Evolutionary conservation across 768 basidiomycete genomes (phyloP), one percentile per base, ranked within the genome.

Genomic region (Tulasnella sp.): DNA sequence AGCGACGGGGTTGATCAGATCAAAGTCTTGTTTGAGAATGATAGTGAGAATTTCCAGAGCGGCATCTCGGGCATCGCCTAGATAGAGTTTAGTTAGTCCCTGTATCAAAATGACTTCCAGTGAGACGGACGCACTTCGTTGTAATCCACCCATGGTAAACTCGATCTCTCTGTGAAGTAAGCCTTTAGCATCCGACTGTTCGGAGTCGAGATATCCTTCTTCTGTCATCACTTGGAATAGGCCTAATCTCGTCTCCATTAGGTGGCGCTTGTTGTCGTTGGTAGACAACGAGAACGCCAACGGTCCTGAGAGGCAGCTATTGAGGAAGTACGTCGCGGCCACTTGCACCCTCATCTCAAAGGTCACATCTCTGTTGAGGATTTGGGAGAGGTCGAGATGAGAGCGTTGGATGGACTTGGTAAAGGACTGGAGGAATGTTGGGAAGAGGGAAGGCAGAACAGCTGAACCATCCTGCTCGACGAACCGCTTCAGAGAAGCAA

Each of bases 1-100:
- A 24, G 60, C 44, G 37, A 72, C 42, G 31, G 77, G 31, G 22
- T 78, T 54, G 22, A 78, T 41, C 20, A 64, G 44, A 12, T 78
- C 58, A 31, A 78, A 78, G 69, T 69, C 64, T 18, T 28, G 64
- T 28, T 37, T 69, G 2, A 69, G 64, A 31, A 69, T 37, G 64
- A 20, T 69, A 16, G 64, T 69, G 64, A 69, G 64, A 31, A 69
- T 69, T 31, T 69, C 64, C 3, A 69, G 64, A 34, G 31, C 1
- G 6, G 64, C 64, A 28, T 69, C 64, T 69, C 64, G 64, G 64
- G 12, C 20, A 14, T 69, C 64, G 31, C 34, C 64, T 69, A 37
- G 46, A 20, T 46, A 69, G 18, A 37, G 6, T 69, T 3, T 6
- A 37, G 34, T 69, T 31, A 69, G 64, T 9, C 28, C 9, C 2